Percentiles rank a stretch among this genome's conserved stretches.
Evolutionary conservation across 352 stramenopile species (phyloP).

Genomic region (Phytopythium vexans): DNA sequence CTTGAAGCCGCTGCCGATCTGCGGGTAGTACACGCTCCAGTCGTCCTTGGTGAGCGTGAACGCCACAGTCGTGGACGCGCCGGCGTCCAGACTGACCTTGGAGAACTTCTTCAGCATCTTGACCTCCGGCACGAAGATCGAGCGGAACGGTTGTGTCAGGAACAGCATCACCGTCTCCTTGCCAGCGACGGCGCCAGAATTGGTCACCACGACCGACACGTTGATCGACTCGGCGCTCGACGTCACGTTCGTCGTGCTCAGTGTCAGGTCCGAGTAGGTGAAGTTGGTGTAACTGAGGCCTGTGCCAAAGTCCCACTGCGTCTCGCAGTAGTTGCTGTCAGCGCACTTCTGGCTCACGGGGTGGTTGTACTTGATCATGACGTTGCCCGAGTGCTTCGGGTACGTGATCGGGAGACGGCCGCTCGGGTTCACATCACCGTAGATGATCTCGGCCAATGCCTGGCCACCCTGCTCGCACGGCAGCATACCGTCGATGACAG

Average conservation of each 20-base stretch:
- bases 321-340: conserved; percentile 36
- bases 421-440: conserved; percentile 79
- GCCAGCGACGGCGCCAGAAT: conserved; percentile 43
- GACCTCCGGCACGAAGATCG: conserved; percentile 61
- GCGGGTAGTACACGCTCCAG: conserved; percentile 55
- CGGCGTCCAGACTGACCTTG: conserved; percentile 57
- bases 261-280: conserved; percentile 36
- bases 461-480: conserved; percentile 71
- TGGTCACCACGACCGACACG: conserved; percentile 62
- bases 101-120: conserved; percentile 80
- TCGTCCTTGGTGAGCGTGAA: conserved; percentile 44
- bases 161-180: conserved; percentile 81
- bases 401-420: conserved; percentile 83
- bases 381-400: conserved; percentile 51
- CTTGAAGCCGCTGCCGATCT: conserved; percentile 51
- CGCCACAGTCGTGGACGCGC: conserved; percentile 25
- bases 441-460: conserved; percentile 82
- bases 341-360: conserved; percentile 47
- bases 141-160: conserved; percentile 55
- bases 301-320: conserved; percentile 60
- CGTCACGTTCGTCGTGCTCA: conserved; percentile 28
- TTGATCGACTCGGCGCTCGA: conserved; percentile 26
- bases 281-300: conserved; percentile 71
- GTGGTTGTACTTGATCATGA: conserved; percentile 73
- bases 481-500: conserved; percentile 75